Evolutionary conservation across 1,284 basidiomycete species (phyloP).

Genomic region (Farysia itapuensis): DNA sequence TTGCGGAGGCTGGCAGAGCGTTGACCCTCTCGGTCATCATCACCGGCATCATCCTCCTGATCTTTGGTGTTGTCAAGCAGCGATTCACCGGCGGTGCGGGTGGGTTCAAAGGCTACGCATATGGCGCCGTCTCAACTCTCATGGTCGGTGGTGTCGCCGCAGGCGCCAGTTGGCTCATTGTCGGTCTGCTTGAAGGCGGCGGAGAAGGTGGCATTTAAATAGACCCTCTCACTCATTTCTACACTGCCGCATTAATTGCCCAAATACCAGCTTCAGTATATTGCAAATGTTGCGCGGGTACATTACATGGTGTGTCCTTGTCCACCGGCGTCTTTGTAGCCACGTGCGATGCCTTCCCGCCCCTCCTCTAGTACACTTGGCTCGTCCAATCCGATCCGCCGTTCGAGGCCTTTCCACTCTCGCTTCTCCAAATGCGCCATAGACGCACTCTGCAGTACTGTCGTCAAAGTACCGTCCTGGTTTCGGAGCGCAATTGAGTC

Average conservation of each 20-base stretch:
- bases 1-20: slow-evolving; percentile 31
- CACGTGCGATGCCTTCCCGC: slow-evolving; percentile 81
- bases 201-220: slow-evolving; percentile 14
- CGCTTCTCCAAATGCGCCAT: slow-evolving; percentile 70
- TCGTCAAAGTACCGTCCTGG: slow-evolving; percentile 67
- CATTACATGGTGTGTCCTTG: slow-evolving; percentile 27
- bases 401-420: slow-evolving; percentile 81
- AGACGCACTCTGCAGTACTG: slow-evolving; percentile 58
- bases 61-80: slow-evolving; percentile 53
- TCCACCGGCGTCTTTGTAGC: slow-evolving; percentile 67
- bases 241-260: neutral
- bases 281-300: slow-evolving; percentile 1
- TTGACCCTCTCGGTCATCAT: slow-evolving; percentile 42
- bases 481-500: slow-evolving; percentile 67
- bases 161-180: slow-evolving; percentile 82
- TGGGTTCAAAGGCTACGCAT: slow-evolving; percentile 63
- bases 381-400: slow-evolving; percentile 74
- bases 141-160: slow-evolving; percentile 87
- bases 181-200: slow-evolving; percentile 70
- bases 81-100: slow-evolving; percentile 41
- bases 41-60: slow-evolving; percentile 45
- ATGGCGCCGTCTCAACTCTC: slow-evolving; percentile 86
- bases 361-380: slow-evolving; percentile 85
- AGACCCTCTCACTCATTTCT: neutral
- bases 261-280: neutral